Evolutionary conservation across 1,139 yeast species (phyloP).

Genomic region (Eremothecium sinecaudum): DNA sequence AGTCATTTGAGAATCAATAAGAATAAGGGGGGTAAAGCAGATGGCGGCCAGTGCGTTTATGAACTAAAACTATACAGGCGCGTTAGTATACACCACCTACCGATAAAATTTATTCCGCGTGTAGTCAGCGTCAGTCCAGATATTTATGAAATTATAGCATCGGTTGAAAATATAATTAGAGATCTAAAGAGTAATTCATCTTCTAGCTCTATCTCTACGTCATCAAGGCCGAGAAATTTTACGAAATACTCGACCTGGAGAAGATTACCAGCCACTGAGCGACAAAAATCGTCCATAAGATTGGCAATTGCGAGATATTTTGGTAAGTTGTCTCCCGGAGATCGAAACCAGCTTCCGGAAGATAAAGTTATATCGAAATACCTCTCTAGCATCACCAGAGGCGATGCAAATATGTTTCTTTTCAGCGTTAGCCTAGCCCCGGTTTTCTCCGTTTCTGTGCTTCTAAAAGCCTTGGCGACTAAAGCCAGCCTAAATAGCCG

Average conservation of each 20-base stretch:
- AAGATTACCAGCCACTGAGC: constrained; percentile 20
- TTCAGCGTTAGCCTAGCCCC: constrained; percentile 35
- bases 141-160: constrained; percentile 16
- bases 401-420: constrained; percentile 38
- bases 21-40: constrained; percentile 8
- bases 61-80: constrained; percentile 19
- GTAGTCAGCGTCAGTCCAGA: constrained; percentile 18
- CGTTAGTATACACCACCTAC: too few species aligned
- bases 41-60: constrained; percentile 8
- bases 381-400: constrained; percentile 27
- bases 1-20: constrained; percentile 24
- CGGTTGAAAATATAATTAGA: constrained; percentile 17
- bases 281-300: constrained; percentile 22
- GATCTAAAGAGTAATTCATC: constrained; percentile 6
- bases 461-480: constrained; percentile 14
- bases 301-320: constrained; percentile 16
- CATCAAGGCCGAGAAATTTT: constrained; percentile 15
- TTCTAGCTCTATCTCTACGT: constrained; percentile 1
- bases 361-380: constrained; percentile 12
- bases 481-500: too few species aligned
- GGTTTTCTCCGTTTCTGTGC: constrained; percentile 20
- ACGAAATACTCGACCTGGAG: constrained; percentile 31
- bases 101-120: constrained; percentile 15
- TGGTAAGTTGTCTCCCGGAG: constrained; percentile 6
- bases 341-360: constrained; percentile 8